phyloP scores from a whole-genome alignment of 163 green algal species.

The Prototheca cutis region DNA sequence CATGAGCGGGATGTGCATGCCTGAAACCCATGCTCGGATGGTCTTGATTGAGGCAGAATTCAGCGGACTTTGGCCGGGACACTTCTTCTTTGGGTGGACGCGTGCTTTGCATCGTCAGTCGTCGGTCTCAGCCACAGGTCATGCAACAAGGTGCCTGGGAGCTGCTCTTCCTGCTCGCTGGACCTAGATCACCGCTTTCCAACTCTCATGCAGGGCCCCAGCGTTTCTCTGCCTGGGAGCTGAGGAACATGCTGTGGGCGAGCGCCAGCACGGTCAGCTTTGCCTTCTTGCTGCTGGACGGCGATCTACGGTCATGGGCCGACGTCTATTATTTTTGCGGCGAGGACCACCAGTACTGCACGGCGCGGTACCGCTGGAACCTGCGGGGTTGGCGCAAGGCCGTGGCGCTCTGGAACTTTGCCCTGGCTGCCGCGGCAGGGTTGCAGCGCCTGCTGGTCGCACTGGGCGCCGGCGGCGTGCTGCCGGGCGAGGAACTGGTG shows the following conservation, averaged over 20 bases:
- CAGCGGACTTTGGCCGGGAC: no score
- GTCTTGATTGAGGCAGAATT: no score
- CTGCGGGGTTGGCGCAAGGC: constrained; percentile 54
- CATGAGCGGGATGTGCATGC: no score
- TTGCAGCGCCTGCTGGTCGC: constrained; percentile 50
- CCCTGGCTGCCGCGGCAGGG: constrained; percentile 48
- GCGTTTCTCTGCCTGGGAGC: constrained; percentile 9
- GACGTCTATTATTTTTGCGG: constrained; percentile 80
- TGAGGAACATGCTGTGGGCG: constrained; percentile 12
- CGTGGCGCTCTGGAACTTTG: constrained; percentile 61
- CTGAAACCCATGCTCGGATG: no score
- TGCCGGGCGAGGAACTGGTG: constrained; percentile 68
- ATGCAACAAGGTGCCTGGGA: no score
- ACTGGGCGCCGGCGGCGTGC: constrained; percentile 47
- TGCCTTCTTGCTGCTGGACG: constrained; percentile 6
- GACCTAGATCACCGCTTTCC: no score
- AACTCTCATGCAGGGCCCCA: background rate
- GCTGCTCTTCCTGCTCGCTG: no score
- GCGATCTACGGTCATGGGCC: constrained; percentile 29
- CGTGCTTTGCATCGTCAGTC: no score
- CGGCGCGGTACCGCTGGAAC: constrained; percentile 59
- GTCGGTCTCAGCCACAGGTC: no score
- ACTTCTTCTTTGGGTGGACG: no score
- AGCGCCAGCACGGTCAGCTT: constrained; percentile 10
- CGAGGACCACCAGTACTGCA: constrained; percentile 49